These are phyloP conservation scores for Limtongozyma cylindracea DNA, from an alignment of 805 yeast species.

Conservation along the genomic window DNA sequence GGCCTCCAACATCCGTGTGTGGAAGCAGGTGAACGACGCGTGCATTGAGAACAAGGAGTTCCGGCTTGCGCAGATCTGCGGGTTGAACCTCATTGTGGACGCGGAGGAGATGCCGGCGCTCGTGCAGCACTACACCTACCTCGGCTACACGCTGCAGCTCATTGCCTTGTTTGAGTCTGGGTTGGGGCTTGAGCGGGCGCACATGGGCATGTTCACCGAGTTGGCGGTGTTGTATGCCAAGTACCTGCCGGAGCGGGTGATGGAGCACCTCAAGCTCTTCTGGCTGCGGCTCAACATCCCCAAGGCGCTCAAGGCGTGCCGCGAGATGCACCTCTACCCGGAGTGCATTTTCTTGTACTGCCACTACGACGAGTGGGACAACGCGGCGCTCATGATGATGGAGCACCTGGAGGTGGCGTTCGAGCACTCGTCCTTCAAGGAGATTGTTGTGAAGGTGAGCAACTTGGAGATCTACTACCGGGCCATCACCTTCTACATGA, in stretches of 20 bases:
- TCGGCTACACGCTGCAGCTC: conserved; percentile 81
- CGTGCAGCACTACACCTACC: conserved; percentile 64
- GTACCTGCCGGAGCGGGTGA: conserved; percentile 70
- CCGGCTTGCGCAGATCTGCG: conserved; percentile 95
- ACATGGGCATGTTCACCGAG: conserved; percentile 99
- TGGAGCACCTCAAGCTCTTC: conserved; percentile 91
- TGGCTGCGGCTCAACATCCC: conserved; percentile 98
- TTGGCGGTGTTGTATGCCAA: conserved; percentile 77
- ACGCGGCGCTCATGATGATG: conserved; percentile 91
- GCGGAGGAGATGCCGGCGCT: conserved; percentile 91
- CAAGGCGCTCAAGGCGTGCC: conserved; percentile 85
- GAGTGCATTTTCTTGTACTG: conserved; percentile 90
- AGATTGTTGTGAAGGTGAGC: conserved; percentile 80
- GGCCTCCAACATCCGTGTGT: conserved; percentile 78
- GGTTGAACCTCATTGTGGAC: conserved; percentile 86
- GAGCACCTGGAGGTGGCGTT: conserved; percentile 83
- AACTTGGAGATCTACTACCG: conserved; percentile 92
- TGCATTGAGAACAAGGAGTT: conserved; percentile 90
- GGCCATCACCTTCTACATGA: conserved; percentile 85
- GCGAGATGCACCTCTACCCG: conserved; percentile 85
- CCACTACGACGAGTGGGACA: conserved; percentile 98
- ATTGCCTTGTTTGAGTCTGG: conserved; percentile 90
- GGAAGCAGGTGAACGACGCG: conserved; percentile 95
- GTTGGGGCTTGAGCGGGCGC: conserved; percentile 90
- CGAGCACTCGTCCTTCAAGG: conserved; percentile 87